Conservation (phyloP, 345 rosid genomes). For the Excoecaria agallocha region DNA sequence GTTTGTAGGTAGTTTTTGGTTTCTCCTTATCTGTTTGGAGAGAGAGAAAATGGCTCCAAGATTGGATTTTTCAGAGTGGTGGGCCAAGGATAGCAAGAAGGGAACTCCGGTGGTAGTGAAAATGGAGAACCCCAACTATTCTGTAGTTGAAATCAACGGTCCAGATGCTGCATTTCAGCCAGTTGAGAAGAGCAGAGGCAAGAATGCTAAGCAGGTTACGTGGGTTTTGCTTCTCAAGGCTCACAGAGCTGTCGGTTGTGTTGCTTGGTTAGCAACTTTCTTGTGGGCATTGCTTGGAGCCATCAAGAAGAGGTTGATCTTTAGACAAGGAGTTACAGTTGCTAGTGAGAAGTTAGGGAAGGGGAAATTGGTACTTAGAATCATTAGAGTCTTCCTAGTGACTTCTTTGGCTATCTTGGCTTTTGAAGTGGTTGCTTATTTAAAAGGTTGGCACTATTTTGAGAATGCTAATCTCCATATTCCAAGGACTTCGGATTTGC, state of each 20-base stretch:
- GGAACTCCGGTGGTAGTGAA: conserved; percentile 85
- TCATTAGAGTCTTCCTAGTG: conserved; percentile 53
- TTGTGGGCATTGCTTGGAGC: conserved; percentile 81
- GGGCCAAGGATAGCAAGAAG: conserved; percentile 59
- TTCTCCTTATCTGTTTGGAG: background rate
- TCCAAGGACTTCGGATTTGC: conserved; percentile 55
- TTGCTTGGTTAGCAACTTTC: conserved; percentile 68
- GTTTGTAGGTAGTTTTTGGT: background rate
- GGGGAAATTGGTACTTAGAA: conserved; percentile 54
- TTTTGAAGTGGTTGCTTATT: conserved; percentile 68
- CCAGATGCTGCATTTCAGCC: conserved; percentile 88
- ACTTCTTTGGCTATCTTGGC: conserved; percentile 48
- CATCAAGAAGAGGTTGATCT: conserved; percentile 63
- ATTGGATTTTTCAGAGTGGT: conserved; percentile 64
- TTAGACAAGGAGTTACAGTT: conserved; percentile 53
- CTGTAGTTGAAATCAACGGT: conserved; percentile 77
- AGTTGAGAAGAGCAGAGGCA: conserved; percentile 76
- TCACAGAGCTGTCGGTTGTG: conserved; percentile 78
- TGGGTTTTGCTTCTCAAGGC: conserved; percentile 95
- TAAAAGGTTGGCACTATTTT: conserved; percentile 80
- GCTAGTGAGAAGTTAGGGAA: conserved; percentile 60
- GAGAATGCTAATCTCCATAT: conserved; percentile 56
- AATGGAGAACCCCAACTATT: conserved; percentile 84
- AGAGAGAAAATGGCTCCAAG: conserved; percentile 57
- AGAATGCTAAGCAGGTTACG: conserved; percentile 82